Base-by-base conservation (phyloP, 2,329 filamentous ascomycete genomes). In the Colletotrichum kahawae region DNA sequence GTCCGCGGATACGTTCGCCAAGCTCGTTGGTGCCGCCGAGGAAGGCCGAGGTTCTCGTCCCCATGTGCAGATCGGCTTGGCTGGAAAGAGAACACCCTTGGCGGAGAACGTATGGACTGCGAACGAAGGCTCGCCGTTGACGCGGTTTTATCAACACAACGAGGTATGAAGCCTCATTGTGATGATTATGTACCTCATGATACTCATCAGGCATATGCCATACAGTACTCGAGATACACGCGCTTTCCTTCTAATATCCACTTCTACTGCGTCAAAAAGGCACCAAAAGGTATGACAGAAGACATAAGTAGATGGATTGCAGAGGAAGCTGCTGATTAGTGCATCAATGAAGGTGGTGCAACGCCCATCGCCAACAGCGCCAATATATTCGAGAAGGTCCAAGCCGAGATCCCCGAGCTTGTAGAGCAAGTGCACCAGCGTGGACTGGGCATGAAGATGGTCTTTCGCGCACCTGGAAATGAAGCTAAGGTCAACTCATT, bases 1-100 rank as follows among this genome's bases (percentile, higher is more conserved):
- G 6, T 75, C 70, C 5, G 72, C 76, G 5, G 72, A 77, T 48
- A 79, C 77, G 18, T 79, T 79, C 21, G 77, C 78, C 4, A 69
- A 70, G 33, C 54, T 77, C 18, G 67, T 77, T 7, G 73, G 73
- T 13, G 76, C 74, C 2, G 75, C 67, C 2, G 76, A 77, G 27
- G 54, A 71, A 31, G 75, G 60, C 13, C 71, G 74, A 7, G 75
- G 74, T 16, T 75, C 75, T n/a, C 34, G 16, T 18, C 76, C 75
- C 8, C 70, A 87, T 86, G 85, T 82, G 21, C 69, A 75, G 34
- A 72, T 75, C n/a, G 73, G 73, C 12, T 65, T 78, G 63, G 77
- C 77, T 27, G 77, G 77, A 3, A 78, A 78, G 16, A 67, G 76
- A 57, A 78, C 72, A 7, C 56, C 66, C 1, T 31, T 77, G 16